phyloP scores from a whole-genome alignment of 352 stramenopile species.

The Phytophthora hybrid region DNA sequence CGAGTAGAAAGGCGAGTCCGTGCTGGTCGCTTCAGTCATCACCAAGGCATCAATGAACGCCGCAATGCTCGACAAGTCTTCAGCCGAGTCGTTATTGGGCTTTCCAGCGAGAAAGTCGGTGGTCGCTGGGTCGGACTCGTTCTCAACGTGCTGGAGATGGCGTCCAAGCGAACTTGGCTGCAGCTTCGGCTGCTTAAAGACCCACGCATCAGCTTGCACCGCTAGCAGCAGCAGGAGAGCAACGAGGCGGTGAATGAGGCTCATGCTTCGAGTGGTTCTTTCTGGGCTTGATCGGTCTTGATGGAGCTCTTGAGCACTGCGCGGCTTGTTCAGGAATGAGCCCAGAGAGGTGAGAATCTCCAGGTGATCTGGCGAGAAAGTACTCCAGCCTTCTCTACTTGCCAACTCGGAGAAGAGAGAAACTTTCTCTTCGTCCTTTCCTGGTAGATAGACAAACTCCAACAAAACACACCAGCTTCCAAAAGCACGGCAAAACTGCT shows the following conservation, averaged over 20 bases:
- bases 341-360: no score
- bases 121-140: neutral
- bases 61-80: constrained; percentile 14
- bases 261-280: constrained; percentile 27
- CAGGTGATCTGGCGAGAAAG: constrained; percentile 37
- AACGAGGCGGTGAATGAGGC: constrained; percentile 2
- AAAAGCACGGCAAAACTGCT: neutral
- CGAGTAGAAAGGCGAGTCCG: constrained; percentile 9
- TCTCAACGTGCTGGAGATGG: constrained; percentile 15
- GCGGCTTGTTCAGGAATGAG: constrained; percentile 24
- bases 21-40: neutral
- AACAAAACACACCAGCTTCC: neutral
- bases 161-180: neutral
- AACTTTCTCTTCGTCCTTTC: neutral
- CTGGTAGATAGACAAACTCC: neutral
- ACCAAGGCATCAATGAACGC: constrained; percentile 23
- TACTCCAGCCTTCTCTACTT: constrained; percentile 1
- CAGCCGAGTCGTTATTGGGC: neutral
- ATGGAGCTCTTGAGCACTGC: constrained; percentile 10
- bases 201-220: constrained; percentile 5
- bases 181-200: constrained; percentile 9
- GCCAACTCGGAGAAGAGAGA: neutral
- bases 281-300: constrained; percentile 2
- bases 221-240: constrained; percentile 7
- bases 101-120: constrained; percentile 18